These are phyloP conservation scores for Teratosphaeria gauchensis DNA, from an alignment of 2,329 filamentous ascomycete genomes.

Conservation along the genomic window DNA sequence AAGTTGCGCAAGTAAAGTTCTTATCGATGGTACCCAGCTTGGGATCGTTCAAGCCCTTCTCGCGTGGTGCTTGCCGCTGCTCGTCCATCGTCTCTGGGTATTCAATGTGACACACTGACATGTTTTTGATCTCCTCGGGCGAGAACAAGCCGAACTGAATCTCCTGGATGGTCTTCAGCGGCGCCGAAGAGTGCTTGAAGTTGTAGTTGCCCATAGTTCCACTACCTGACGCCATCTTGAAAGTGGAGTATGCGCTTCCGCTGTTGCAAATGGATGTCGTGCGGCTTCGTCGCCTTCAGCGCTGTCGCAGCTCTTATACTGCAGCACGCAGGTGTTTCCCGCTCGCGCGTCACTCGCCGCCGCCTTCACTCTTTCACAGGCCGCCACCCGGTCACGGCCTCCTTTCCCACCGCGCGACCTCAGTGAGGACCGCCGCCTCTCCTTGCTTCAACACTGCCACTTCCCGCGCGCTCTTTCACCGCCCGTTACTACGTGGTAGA, in stretches of 20 bases:
- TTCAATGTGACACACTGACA: slow-evolving; percentile 92
- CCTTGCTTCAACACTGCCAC: slow-evolving; percentile 7
- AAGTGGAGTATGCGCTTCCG: slow-evolving; percentile 7
- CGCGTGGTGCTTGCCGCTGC: slow-evolving; percentile 78
- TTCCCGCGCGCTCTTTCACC: slow-evolving; percentile 5
- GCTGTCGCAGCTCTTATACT: background rate
- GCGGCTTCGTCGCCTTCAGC: slow-evolving; percentile 8
- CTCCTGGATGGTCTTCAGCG: slow-evolving; percentile 94
- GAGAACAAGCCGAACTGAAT: slow-evolving; percentile 98
- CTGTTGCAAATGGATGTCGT: background rate
- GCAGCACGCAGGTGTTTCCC: background rate
- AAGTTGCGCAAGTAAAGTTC: slow-evolving; percentile 91
- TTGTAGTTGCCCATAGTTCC: slow-evolving; percentile 51
- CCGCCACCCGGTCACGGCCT: slow-evolving; percentile 16
- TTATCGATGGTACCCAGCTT: slow-evolving; percentile 94
- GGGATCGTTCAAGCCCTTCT: slow-evolving; percentile 88
- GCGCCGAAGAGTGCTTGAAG: slow-evolving; percentile 86
- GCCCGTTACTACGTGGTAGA: background rate
- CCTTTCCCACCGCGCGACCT: slow-evolving; percentile 22
- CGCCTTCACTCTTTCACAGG: slow-evolving; percentile 5
- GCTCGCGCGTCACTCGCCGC: background rate
- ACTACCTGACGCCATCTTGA: slow-evolving; percentile 59
- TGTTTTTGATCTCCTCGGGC: slow-evolving; percentile 96
- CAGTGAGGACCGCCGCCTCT: slow-evolving; percentile 21
- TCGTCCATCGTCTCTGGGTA: slow-evolving; percentile 99